Base-by-base conservation (phyloP, 208 protist species). In the Kentomonas sorsogonicus region DNA sequence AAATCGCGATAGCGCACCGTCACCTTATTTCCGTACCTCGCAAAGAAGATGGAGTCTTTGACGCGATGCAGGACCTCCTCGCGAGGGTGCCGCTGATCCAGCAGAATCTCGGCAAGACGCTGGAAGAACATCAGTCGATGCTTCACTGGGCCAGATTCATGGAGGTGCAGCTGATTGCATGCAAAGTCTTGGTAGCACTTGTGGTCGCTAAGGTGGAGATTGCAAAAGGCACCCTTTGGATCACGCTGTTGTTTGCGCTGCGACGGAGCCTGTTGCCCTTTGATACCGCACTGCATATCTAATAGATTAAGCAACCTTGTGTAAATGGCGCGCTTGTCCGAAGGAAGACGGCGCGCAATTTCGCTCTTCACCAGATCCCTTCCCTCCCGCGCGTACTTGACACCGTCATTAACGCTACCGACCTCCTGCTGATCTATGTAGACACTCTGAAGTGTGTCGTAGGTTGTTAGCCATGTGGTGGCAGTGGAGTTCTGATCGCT, bases 31-130 rank as follows among this genome's bases (percentile, higher is more conserved):
- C 86, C 86, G 66, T 90, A 93, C 13, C 83, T 71, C 0, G 86
- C 86, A 54, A 90, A 93, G 52, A 93, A 90, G 31, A 90, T 80
- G 16, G 86, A 93, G 66, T 93, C 86, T 52, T 89, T 90, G 40
- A 90, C 72, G 13, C 86, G 71, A 40, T 78, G 72, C 3, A 82
- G 31, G 44, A 93, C 77, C 36, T 93, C 77, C 3, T 39, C 41
- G 15, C 56, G 67, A 0, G 77, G 53, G 11, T 39, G 38, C n/a
- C 79, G 69, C 66, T 93, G 79, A 36, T 80, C 72, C 45, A 83
- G 76, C 48, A 93, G 61, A 20, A 86, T 72, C 29, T 88, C 74
- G 25, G 74, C 72, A 5, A 93, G 74, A 25, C 72, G 63, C 45
- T 85, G 75, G 47, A 86, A 80, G 62, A 93, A 93, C 46, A 72